A percentile compares a stretch with the other conserved stretches of the same genome.
Evolutionary conservation across 805 yeast genomes (phyloP).

Genomic region (Cephaloascus fragrans): DNA sequence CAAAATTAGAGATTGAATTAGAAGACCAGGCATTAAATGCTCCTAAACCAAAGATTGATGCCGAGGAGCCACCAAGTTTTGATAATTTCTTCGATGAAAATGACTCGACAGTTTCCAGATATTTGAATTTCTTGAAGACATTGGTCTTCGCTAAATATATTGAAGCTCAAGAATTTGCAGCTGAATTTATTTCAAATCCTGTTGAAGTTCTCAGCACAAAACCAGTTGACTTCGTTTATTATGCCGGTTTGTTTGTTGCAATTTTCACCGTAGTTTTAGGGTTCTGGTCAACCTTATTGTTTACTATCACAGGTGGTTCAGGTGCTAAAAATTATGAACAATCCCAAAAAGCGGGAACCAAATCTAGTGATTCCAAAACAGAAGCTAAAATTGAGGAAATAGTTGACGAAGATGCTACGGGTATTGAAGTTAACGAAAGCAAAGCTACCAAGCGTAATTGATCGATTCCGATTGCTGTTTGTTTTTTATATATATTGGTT

Average conservation of each 20-base stretch:
- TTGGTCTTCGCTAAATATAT: slow-evolving; percentile 11
- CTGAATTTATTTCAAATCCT: slow-evolving; percentile 35
- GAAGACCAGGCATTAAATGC: slow-evolving; percentile 25
- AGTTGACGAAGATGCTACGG: neutral
- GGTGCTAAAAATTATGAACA: slow-evolving; percentile 1
- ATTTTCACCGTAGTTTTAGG: slow-evolving; percentile 33
- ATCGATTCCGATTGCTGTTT: no score
- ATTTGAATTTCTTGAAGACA: slow-evolving; percentile 8
- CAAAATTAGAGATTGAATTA: slow-evolving; percentile 44
- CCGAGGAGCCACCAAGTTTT: slow-evolving; percentile 32
- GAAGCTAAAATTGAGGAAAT: slow-evolving; percentile 1
- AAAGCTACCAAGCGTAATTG: neutral
- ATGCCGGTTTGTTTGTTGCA: slow-evolving; percentile 30
- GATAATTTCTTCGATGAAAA: slow-evolving; percentile 12
- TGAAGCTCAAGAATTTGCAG: slow-evolving; percentile 21
- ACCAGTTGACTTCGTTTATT: slow-evolving; percentile 42
- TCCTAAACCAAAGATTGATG: slow-evolving; percentile 30
- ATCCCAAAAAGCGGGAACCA: neutral
- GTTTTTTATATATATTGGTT: no score
- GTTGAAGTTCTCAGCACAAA: slow-evolving; percentile 27
- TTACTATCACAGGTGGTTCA: slow-evolving; percentile 10
- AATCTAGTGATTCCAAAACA: neutral
- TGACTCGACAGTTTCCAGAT: slow-evolving; percentile 14
- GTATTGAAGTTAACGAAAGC: neutral
- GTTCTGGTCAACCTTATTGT: slow-evolving; percentile 24